phyloP scores from a whole-genome alignment of 345 rosid species.

The Triadica sebifera region DNA sequence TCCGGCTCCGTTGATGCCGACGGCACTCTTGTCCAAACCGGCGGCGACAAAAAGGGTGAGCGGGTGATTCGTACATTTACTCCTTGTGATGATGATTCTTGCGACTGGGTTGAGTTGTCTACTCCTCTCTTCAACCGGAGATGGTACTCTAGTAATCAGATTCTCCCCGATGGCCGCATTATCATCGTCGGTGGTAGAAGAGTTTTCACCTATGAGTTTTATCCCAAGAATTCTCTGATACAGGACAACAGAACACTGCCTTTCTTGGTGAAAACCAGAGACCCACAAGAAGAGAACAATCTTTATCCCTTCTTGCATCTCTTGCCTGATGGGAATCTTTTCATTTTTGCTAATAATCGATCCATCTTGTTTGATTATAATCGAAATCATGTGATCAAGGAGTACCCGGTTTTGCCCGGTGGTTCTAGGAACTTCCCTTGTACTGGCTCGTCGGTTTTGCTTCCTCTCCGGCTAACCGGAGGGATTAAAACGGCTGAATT shows the following conservation, averaged over 20 bases:
- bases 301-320: slow-evolving; percentile 81
- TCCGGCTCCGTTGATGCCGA: slow-evolving; percentile 64
- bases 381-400: slow-evolving; percentile 43
- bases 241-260: slow-evolving; percentile 7
- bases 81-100: slow-evolving; percentile 42
- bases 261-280: slow-evolving; percentile 70
- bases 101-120: slow-evolving; percentile 65
- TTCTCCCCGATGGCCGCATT: slow-evolving; percentile 26
- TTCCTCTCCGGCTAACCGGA: slow-evolving; percentile 44
- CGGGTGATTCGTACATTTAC: slow-evolving; percentile 48
- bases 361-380: slow-evolving; percentile 57
- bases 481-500: slow-evolving; percentile 13
- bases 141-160: slow-evolving; percentile 26
- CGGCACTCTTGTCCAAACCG: slow-evolving; percentile 74
- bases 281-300: slow-evolving; percentile 62
- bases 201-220: slow-evolving; percentile 27
- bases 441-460: slow-evolving; percentile 80
- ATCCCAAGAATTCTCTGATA: slow-evolving; percentile 11
- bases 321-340: slow-evolving; percentile 69
- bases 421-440: slow-evolving; percentile 68
- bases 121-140: slow-evolving; percentile 17
- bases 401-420: slow-evolving; percentile 65
- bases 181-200: slow-evolving; percentile 23
- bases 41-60: slow-evolving; percentile 66
- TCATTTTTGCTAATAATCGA: slow-evolving; percentile 68